phyloP scores from a whole-genome alignment of 345 rosid species.

The Syzygium aromaticum region DNA sequence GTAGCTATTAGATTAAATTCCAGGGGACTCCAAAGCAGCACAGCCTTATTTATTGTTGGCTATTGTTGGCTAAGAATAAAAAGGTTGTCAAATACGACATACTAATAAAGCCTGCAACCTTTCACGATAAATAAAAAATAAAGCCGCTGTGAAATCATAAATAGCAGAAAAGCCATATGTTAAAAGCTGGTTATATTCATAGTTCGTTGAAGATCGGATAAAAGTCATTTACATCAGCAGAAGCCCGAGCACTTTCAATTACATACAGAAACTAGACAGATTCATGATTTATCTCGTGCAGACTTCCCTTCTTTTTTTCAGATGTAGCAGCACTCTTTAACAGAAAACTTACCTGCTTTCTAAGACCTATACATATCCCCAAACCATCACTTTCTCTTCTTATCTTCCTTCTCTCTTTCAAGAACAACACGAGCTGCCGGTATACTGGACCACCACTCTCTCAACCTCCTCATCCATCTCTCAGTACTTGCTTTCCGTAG shows the following conservation, averaged over 20 bases:
- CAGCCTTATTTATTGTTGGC: not conserved
- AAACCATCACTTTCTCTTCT: constrained; percentile 44
- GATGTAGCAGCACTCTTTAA: not conserved
- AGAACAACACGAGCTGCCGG: constrained; percentile 88
- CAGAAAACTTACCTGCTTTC: not conserved
- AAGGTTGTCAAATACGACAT: not conserved
- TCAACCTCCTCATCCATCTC: constrained; percentile 65
- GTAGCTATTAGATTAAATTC: not conserved
- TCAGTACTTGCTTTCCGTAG: constrained; percentile 61
- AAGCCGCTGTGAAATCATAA: not conserved
- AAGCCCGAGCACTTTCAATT: not conserved
- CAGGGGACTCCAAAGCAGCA: not conserved
- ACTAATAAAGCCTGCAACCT: not conserved
- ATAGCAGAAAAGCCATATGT: not conserved
- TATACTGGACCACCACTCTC: constrained; percentile 98
- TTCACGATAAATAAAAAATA: not conserved
- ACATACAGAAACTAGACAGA: not conserved
- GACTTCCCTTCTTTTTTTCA: not conserved
- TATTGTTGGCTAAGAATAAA: not conserved
- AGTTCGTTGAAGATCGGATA: not conserved
- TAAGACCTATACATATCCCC: not conserved
- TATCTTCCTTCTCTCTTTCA: constrained; percentile 62
- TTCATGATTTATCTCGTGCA: not conserved
- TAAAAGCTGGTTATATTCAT: not conserved
- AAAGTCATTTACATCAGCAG: not conserved